These are phyloP conservation scores for Rhodosporidiobolus sp. DNA, from an alignment of 768 basidiomycete genomes.

Conservation along the genomic window DNA sequence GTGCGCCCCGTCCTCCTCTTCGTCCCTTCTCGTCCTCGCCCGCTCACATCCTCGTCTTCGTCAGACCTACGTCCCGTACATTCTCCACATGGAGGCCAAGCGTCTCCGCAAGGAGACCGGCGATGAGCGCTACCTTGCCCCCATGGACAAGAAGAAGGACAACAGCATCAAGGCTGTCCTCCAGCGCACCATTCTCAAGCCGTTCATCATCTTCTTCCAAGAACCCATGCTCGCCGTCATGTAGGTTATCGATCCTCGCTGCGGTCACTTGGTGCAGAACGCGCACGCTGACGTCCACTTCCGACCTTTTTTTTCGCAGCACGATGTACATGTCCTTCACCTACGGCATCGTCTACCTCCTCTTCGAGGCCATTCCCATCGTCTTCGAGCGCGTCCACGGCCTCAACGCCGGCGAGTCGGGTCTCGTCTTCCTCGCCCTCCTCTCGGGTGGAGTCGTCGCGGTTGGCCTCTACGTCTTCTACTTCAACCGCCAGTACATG, in stretches of 20 bases:
- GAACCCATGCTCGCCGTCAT: slow-evolving; percentile 46
- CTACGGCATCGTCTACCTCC: slow-evolving; percentile 45
- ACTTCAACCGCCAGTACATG: slow-evolving; percentile 44
- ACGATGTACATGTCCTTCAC: slow-evolving; percentile 22
- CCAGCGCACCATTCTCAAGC: slow-evolving; percentile 38
- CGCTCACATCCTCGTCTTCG: too few species aligned
- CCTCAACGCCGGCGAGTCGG: slow-evolving; percentile 45
- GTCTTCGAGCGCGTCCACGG: slow-evolving; percentile 45
- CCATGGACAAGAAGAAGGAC: slow-evolving; percentile 25
- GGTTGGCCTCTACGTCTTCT: slow-evolving; percentile 31
- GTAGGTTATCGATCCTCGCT: too few species aligned
- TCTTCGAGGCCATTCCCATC: slow-evolving; percentile 48
- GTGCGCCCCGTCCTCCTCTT: too few species aligned
- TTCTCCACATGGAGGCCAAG: slow-evolving; percentile 40
- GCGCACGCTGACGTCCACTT: too few species aligned
- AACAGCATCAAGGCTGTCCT: slow-evolving; percentile 10
- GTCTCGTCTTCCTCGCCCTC: slow-evolving; percentile 46
- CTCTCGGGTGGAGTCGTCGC: slow-evolving; percentile 38
- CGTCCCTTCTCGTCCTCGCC: too few species aligned
- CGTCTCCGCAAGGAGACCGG: slow-evolving; percentile 44
- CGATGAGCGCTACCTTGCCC: slow-evolving; percentile 38
- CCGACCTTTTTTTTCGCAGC: neutral
- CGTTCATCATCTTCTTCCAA: slow-evolving; percentile 43
- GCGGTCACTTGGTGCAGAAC: too few species aligned
- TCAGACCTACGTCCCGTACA: slow-evolving; percentile 39